These are phyloP conservation scores for Phalaenopsis aphrodite DNA, from an alignment of 106 monocot genomes.

Conservation along the genomic window DNA sequence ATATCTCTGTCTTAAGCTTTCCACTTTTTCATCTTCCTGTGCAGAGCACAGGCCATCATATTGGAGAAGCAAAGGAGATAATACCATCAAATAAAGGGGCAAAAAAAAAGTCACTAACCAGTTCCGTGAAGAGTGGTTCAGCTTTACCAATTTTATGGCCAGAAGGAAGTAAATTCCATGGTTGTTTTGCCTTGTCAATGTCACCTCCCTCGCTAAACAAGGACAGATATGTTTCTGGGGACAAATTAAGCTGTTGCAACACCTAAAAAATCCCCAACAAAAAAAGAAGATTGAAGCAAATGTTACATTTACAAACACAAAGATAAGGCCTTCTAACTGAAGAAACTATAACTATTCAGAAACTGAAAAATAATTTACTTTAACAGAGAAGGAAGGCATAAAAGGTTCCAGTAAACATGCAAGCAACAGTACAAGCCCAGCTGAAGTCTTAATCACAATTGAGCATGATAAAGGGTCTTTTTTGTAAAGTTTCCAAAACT, in stretches of 20 bases:
- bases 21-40: constrained; percentile 93
- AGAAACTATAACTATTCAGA: background rate
- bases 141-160: constrained; percentile 90
- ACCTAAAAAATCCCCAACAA: constrained; percentile 36
- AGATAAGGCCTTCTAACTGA: background rate
- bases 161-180: constrained; percentile 75
- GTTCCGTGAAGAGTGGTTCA: constrained; percentile 79
- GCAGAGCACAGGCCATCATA: background rate
- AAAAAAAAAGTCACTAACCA: constrained; percentile 36
- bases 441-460: constrained; percentile 84
- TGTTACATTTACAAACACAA: background rate
- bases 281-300: constrained; percentile 8
- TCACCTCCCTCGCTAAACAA: constrained; percentile 70
- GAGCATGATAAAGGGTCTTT: constrained; percentile 77
- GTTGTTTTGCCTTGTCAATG: constrained; percentile 47
- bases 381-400: constrained; percentile 88
- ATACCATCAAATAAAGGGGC: background rate
- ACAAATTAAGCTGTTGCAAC: constrained; percentile 72
- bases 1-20: constrained; percentile 65
- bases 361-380: constrained; percentile 37
- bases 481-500: constrained; percentile 93
- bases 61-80: background rate
- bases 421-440: constrained; percentile 85
- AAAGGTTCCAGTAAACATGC: constrained; percentile 89
- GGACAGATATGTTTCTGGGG: constrained; percentile 35